Conservation (phyloP, 805 yeast genomes). For the Hanseniaspora vineae region DNA sequence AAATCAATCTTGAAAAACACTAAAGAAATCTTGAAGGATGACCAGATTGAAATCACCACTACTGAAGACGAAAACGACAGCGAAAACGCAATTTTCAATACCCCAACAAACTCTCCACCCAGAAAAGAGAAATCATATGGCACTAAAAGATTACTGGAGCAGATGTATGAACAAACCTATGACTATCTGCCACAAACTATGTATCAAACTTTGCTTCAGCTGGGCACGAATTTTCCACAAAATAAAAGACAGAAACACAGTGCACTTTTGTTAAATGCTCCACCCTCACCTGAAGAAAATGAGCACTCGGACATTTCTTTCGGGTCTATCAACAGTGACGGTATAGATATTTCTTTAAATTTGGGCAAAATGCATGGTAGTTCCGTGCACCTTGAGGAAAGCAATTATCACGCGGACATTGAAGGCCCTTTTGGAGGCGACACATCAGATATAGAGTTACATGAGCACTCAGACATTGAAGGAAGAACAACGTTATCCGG, state of each 20-base stretch:
- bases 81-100: not conserved
- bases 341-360: slow-evolving; percentile 15
- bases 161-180: slow-evolving; percentile 6
- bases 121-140: not conserved
- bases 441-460: not conserved
- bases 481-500: slow-evolving; percentile 4
- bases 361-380: slow-evolving; percentile 10
- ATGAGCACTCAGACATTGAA: slow-evolving; percentile 1
- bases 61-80: not conserved
- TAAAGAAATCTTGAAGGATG: slow-evolving; percentile 7
- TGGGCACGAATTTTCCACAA: slow-evolving; percentile 1
- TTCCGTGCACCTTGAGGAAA: not conserved
- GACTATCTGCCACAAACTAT: slow-evolving; percentile 12
- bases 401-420: slow-evolving; percentile 5
- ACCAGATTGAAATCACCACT: slow-evolving; percentile 10
- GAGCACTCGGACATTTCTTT: not conserved
- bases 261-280: not conserved
- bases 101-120: slow-evolving; percentile 1
- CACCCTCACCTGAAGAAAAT: slow-evolving; percentile 6
- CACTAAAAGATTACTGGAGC: slow-evolving; percentile 4
- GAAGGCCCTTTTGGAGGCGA: not conserved
- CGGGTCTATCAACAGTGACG: not conserved
- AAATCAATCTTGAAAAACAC: slow-evolving; percentile 1
- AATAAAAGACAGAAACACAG: slow-evolving; percentile 13
- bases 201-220: slow-evolving; percentile 9